phyloP scores from a whole-genome alignment of 1,284 basidiomycete species.

The Stygiomarasmius scandens region DNA sequence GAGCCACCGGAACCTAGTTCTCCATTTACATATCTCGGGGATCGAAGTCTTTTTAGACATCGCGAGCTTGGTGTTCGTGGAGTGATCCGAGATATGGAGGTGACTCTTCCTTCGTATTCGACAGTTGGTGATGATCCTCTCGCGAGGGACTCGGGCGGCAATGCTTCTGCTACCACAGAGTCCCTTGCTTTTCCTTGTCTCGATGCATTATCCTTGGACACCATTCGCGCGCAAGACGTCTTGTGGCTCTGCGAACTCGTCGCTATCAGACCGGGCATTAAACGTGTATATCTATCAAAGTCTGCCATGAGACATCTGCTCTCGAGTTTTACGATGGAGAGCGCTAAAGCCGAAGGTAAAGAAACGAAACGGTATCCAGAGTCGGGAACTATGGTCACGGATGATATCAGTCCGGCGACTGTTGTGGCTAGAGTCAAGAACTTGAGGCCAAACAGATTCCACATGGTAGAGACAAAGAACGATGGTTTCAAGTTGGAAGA shows the following conservation, averaged over 20 bases:
- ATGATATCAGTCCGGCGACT: too few relatives aligned
- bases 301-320: conserved; percentile 6
- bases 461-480: too few relatives aligned
- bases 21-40: background rate
- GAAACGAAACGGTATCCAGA: too few relatives aligned
- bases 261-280: background rate
- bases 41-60: background rate
- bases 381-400: too few relatives aligned
- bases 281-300: conserved; percentile 8
- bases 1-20: background rate
- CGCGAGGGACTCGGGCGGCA: too few relatives aligned
- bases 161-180: background rate
- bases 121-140: too few relatives aligned
- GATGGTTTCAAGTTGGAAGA: too few relatives aligned
- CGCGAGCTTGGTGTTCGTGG: background rate
- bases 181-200: conserved; percentile 3
- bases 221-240: background rate
- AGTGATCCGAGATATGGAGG: background rate
- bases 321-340: conserved; percentile 2
- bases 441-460: too few relatives aligned
- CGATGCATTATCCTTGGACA: conserved; percentile 1
- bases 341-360: too few relatives aligned
- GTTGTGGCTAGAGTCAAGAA: too few relatives aligned
- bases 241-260: conserved; percentile 9
- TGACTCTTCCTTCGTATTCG: background rate